Evolutionary conservation across 805 yeast species (phyloP), one percentile per base, ranked within the genome.

Genomic region (Trichomonascus vanleenenianus): DNA sequence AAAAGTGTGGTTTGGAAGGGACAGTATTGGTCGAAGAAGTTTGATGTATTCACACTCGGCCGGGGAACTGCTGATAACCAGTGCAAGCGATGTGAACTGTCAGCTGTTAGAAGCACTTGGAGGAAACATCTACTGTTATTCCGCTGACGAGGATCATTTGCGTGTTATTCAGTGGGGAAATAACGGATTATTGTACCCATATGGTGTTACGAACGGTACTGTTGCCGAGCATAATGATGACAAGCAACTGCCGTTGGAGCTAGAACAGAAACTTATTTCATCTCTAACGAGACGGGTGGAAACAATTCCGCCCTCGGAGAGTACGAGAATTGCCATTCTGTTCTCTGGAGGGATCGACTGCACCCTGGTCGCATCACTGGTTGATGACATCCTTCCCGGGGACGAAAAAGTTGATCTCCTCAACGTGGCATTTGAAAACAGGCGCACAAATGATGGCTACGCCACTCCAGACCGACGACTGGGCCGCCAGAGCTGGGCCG

Each of bases 331-430:
- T 37, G 83, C 84, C 0, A 68, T 93, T 0, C 63, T 93, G 30
- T 93, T 89, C 58, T 86, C 96, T 38, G 99, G 99, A 1, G 99
- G 99, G 0, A 68, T 93, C 3, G 99, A 93, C 58, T 93, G 98
- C 61, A 82, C 97, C 0, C 64, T 91, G 0, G 57, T 93, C 19
- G 88, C 94, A 0, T 39, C 75, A 62, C 3, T 64, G 46, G 50
- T 60, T 47, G 52, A 66, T 60, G 15, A 46, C 30, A 45, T 44
- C 36, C 54, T 47, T 58, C 62, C 58, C 0, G 35, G 50, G 2
- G 42, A 45, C 8, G 45, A 39, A 1, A 46, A 50, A 1, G 72
- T 93, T 7, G 96, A 91, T 59, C 68, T 93, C n/a, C 57, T 93
- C 11, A 91, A 89, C 48, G 98, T 93, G 3, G 95, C 95, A 0